Percentiles rank a stretch among this genome's conserved stretches.
Evolutionary conservation across 352 stramenopile genomes (phyloP).

Genomic region (Phytophthora colocasiae): DNA sequence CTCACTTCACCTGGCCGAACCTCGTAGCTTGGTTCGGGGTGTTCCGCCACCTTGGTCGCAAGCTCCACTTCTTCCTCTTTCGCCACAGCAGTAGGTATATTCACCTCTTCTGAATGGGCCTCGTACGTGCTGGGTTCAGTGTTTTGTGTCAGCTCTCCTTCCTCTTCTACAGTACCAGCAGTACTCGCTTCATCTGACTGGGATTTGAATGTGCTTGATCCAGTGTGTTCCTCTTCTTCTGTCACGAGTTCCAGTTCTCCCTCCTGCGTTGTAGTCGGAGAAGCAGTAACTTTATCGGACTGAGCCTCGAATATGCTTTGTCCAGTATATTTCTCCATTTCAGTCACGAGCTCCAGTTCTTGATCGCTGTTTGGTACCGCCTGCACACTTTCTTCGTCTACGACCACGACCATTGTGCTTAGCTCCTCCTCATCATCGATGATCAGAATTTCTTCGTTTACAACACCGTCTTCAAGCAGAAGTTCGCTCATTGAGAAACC

Average conservation of each 20-base stretch:
- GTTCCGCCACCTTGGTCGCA: not conserved
- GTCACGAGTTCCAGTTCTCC: no score
- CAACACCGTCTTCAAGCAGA: conserved; percentile 1
- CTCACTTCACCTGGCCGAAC: no score
- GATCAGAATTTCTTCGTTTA: conserved; percentile 7
- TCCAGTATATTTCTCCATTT: no score
- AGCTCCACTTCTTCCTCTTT: conserved; percentile 2
- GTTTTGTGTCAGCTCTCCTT: not conserved
- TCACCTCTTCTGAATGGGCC: conserved; percentile 1
- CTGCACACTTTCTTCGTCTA: conserved; percentile 9
- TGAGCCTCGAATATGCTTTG: no score
- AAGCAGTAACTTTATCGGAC: no score
- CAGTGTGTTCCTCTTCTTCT: no score
- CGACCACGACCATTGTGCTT: conserved; percentile 2
- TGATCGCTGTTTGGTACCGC: conserved; percentile 1
- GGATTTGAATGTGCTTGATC: no score
- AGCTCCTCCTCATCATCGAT: conserved; percentile 12
- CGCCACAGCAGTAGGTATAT: not conserved
- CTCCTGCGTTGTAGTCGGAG: no score
- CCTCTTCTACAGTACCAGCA: no score
- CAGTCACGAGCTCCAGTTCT: not conserved
- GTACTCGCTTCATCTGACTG: no score
- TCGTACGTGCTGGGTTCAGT: conserved; percentile 11
- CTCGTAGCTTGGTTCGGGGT: no score
- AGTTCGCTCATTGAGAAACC: not conserved